Evolutionary conservation across 306 rosid species (phyloP).

Genomic region (Ammopiptanthus mongolicus): DNA sequence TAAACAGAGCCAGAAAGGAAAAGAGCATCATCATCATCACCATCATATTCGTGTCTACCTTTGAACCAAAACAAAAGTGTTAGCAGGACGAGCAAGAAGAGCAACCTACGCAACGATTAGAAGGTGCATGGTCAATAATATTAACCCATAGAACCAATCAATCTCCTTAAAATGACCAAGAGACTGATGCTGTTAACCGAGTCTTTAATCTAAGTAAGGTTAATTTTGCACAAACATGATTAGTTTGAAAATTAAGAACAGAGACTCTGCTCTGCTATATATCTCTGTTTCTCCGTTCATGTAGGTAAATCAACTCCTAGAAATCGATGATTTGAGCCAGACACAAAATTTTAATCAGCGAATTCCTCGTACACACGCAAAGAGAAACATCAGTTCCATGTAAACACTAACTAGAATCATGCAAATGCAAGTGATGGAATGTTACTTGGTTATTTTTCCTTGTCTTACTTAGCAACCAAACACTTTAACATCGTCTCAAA

Average conservation of each 20-base stretch:
- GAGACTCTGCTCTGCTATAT: neutral
- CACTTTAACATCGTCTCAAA: neutral
- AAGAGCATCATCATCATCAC: neutral
- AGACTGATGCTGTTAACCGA: neutral
- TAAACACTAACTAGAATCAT: neutral
- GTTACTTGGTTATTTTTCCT: neutral
- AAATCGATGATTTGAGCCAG: neutral
- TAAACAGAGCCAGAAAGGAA: too few relatives aligned
- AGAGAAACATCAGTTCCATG: constrained; percentile 1
- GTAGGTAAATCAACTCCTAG: neutral
- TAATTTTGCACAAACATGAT: neutral
- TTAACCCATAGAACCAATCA: neutral
- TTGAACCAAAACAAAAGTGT: neutral
- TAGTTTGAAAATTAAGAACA: neutral
- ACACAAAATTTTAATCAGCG: neutral
- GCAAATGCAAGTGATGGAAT: neutral
- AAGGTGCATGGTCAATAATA: neutral
- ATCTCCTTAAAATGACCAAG: neutral
- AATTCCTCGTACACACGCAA: neutral
- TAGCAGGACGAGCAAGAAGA: neutral
- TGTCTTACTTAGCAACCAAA: constrained; percentile 16
- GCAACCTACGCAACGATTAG: neutral
- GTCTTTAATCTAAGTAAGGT: neutral
- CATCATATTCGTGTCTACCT: neutral
- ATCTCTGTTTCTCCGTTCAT: neutral